Evolutionary conservation across 1,284 basidiomycete species (phyloP).

Genomic region (Wallemia ichthyophaga): DNA sequence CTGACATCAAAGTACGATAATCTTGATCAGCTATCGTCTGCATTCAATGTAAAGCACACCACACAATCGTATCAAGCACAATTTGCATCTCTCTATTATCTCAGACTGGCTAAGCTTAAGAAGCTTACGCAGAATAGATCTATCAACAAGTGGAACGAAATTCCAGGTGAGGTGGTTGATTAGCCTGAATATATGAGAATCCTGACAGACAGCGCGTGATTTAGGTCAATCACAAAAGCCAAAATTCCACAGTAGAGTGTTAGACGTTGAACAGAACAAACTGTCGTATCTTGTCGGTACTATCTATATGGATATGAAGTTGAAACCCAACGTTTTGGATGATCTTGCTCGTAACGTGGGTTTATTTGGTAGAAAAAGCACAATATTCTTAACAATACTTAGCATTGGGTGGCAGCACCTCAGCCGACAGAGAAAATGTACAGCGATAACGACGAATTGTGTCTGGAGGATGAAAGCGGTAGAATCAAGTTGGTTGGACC

Average conservation of each 20-base stretch:
- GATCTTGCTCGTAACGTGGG: constrained; percentile 75
- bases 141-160: constrained; percentile 29
- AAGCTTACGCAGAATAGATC: constrained; percentile 34
- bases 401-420: constrained; percentile 71
- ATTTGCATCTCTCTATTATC: constrained; percentile 77
- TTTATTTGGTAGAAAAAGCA: not conserved
- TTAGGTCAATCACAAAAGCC: constrained; percentile 27
- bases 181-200: not conserved
- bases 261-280: constrained; percentile 57
- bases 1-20: not conserved
- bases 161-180: constrained; percentile 23
- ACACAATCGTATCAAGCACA: constrained; percentile 32
- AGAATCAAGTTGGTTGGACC: constrained; percentile 64
- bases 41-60: not conserved
- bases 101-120: constrained; percentile 34
- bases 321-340: constrained; percentile 88
- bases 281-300: constrained; percentile 80
- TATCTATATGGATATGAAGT: constrained; percentile 87
- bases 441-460: constrained; percentile 46
- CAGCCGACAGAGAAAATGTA: constrained; percentile 40
- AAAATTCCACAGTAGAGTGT: constrained; percentile 43
- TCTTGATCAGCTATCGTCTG: not conserved
- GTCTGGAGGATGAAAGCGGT: constrained; percentile 85
- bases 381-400: not conserved
- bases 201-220: constrained; percentile 1